Percentiles rank a stretch among this genome's conserved stretches.
phyloP scores from a whole-genome alignment of 768 basidiomycete genomes.

The Termitomyces sp. region DNA sequence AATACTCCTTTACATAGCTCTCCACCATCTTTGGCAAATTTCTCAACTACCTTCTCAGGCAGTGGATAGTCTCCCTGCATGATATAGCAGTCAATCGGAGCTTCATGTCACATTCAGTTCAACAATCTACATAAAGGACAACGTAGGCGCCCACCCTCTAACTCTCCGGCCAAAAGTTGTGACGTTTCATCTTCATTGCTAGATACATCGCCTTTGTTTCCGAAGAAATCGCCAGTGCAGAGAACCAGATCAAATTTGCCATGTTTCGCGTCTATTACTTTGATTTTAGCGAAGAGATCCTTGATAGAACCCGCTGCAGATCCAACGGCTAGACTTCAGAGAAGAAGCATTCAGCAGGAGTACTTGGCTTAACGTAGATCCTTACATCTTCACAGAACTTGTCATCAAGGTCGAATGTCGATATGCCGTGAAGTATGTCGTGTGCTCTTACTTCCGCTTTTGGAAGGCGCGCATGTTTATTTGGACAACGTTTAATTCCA shows the following conservation, averaged over 20 bases:
- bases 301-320: conserved; percentile 70
- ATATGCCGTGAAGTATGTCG: neutral
- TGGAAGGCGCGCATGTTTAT: neutral
- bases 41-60: conserved; percentile 67
- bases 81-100: conserved; percentile 87
- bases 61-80: conserved; percentile 82
- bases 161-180: conserved; percentile 58
- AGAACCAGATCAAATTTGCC: conserved; percentile 87
- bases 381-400: conserved; percentile 31
- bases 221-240: conserved; percentile 85
- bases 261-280: conserved; percentile 82
- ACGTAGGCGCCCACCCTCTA: conserved; percentile 47
- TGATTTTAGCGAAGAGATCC: conserved; percentile 77
- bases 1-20: conserved; percentile 81
- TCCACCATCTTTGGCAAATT: conserved; percentile 70
- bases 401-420: conserved; percentile 14
- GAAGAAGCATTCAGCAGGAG: conserved; percentile 1
- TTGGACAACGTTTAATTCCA: conserved; percentile 4
- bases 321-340: conserved; percentile 66
- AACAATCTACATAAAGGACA: neutral
- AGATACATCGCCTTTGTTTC: conserved; percentile 34
- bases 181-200: conserved; percentile 44
- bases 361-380: neutral
- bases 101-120: conserved; percentile 32
- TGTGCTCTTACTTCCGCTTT: neutral